These are phyloP conservation scores for Cercophora samala DNA, from an alignment of 495 filamentous ascomycete species.

Conservation along the genomic window DNA sequence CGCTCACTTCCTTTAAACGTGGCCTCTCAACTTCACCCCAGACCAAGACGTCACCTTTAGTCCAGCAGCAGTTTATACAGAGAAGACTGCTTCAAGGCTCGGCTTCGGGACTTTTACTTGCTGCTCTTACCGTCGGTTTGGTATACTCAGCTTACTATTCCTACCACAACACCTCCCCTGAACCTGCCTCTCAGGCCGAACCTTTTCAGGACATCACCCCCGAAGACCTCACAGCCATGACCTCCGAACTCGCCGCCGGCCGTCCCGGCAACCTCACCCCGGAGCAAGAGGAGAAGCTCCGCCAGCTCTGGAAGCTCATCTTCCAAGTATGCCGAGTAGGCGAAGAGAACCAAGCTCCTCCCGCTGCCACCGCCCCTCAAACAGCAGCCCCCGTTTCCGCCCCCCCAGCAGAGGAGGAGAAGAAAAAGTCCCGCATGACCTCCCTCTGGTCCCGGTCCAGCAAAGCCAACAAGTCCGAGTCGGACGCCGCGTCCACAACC, in stretches of 20 bases:
- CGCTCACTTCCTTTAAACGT: not conserved
- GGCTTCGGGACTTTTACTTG: constrained; percentile 4
- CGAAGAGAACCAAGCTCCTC: constrained; percentile 25
- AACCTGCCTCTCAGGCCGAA: constrained; percentile 1
- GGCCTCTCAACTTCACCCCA: not conserved
- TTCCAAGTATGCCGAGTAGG: constrained; percentile 76
- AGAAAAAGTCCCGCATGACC: constrained; percentile 64
- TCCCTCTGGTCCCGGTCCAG: constrained; percentile 58
- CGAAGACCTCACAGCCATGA: constrained; percentile 30
- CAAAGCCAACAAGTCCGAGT: constrained; percentile 56
- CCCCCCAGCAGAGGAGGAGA: constrained; percentile 27
- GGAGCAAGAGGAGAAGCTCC: constrained; percentile 84
- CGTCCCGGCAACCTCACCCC: constrained; percentile 82
- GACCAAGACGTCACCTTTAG: not conserved
- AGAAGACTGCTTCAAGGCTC: not conserved
- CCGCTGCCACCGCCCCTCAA: constrained; percentile 21
- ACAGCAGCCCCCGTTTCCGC: constrained; percentile 20
- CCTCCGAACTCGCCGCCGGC: constrained; percentile 58
- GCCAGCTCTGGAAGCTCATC: constrained; percentile 76
- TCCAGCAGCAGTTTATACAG: not conserved
- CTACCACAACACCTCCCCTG: not conserved
- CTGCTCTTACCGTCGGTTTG: constrained; percentile 13
- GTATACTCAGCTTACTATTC: constrained; percentile 15
- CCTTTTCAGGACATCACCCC: not conserved
- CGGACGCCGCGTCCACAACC: constrained; percentile 24